Base-by-base conservation (phyloP, 1,284 basidiomycete species). In the Mrakiaceae sp. region DNA sequence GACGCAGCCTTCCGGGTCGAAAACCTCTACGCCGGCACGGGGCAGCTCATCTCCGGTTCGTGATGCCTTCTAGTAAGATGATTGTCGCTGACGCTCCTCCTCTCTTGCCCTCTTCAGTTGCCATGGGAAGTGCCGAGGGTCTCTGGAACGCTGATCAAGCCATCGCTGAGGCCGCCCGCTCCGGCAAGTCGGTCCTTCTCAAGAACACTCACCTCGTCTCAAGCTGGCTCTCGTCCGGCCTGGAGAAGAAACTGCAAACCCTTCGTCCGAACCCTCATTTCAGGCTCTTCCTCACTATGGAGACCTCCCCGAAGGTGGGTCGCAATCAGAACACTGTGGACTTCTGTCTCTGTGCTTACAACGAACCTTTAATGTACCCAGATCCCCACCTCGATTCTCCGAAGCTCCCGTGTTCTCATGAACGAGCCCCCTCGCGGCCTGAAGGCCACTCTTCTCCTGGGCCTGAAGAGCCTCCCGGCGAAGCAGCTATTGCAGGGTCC, bases 121-220 rank as follows among this genome's bases (percentile, higher is more conserved):
- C 94, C 10, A 96, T 98, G 91, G 94, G 94, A n/a, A 96, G 93
- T 1, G 88, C 92, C 69, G 94, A 98, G 80, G 93, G 94, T n/a
- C 94, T 91, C 76, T 83, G 84, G 6, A 81, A 92, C 3, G 94
- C 94, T 5, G 94, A 98, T 72, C 91, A 95, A 74, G 92, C 92
- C 2, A 96, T 98, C 68, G 87, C 88, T 27, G 78, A 86, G 39
- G 93, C 93, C 40, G 88, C 91, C 12, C 83, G 93, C 27, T 88
- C 90, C 74, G 94, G 94, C 6, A 83, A 87, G 11, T 95, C 92
- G 92, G 93, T 97, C 2, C 79, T 97, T 56, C 82, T 96, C 67
- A 97, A 97, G 79, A 98, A 98, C 70, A 91, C 95, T 7, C 93
- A 97, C 72, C 82, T 98, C 57, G 91, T 93, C 2, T 88, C 94